Conservation (phyloP, 163 green algal genomes). For the Coccomyxa subellipsoidea region DNA sequence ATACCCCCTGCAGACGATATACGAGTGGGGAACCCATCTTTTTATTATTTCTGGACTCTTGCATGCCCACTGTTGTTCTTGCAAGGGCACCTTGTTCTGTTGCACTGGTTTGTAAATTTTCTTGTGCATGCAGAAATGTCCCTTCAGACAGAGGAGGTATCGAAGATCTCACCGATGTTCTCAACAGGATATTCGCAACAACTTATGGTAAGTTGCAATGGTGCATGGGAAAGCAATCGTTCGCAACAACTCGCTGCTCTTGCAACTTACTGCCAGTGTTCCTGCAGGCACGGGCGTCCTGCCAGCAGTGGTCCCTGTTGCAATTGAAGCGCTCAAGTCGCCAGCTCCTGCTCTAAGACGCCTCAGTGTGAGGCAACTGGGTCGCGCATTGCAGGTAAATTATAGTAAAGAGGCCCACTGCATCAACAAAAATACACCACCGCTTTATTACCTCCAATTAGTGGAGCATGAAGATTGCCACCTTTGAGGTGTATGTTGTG, state of each 20-base stretch:
- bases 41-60: too few relatives aligned
- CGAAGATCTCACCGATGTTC: neutral
- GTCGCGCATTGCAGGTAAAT: neutral
- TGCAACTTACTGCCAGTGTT: too few relatives aligned
- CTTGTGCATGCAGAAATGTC: neutral
- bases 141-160: neutral
- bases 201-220: neutral
- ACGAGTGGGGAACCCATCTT: neutral
- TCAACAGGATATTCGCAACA: neutral
- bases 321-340: neutral
- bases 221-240: too few relatives aligned
- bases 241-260: too few relatives aligned
- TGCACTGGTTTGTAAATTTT: too few relatives aligned
- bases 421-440: too few relatives aligned
- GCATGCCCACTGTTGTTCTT: too few relatives aligned
- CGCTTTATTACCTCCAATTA: too few relatives aligned
- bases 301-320: neutral
- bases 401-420: neutral
- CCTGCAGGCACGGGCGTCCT: neutral
- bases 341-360: neutral
- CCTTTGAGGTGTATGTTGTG: too few relatives aligned
- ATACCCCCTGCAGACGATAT: neutral
- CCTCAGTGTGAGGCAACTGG: neutral
- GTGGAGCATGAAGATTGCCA: too few relatives aligned
- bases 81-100: too few relatives aligned